A percentile compares a stretch with the other conserved stretches of the same genome.
phyloP scores from a whole-genome alignment of 768 basidiomycete genomes.

The Nidularia sp. region DNA sequence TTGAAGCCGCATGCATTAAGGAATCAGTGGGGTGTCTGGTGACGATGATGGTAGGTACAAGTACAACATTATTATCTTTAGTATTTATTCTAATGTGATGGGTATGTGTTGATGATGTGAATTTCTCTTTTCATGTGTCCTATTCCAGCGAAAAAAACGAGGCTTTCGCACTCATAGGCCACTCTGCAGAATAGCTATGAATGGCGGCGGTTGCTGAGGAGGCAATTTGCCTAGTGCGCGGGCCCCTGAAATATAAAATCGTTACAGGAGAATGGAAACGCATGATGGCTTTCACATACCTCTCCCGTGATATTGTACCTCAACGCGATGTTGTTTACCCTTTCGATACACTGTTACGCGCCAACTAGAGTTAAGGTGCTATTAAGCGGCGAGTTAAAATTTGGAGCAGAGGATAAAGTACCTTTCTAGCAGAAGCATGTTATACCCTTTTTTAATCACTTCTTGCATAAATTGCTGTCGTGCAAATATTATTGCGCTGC shows the following conservation, averaged over 20 bases:
- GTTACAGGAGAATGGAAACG: conserved; percentile 3
- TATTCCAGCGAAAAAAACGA: too few species aligned
- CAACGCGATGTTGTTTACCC: conserved; percentile 58
- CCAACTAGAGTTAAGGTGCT: conserved; percentile 44
- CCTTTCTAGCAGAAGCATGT: conserved; percentile 68
- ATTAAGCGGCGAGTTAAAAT: conserved; percentile 3
- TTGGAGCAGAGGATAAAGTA: conserved; percentile 16
- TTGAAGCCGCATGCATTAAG: too few species aligned
- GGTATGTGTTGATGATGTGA: too few species aligned
- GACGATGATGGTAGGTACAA: too few species aligned
- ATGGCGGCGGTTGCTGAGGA: conserved; percentile 52
- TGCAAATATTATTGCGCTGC: conserved; percentile 56
- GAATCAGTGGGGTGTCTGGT: too few species aligned
- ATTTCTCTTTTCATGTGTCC: too few species aligned
- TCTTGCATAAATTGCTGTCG: conserved; percentile 60
- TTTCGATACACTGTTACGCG: conserved; percentile 59
- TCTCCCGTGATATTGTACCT: conserved; percentile 66
- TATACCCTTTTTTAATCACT: conserved; percentile 51
- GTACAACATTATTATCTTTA: too few species aligned
- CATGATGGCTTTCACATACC: conserved; percentile 28
- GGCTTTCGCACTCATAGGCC: neutral
- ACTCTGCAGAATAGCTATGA: conserved; percentile 56
- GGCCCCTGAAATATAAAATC: conserved; percentile 36
- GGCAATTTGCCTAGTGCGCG: conserved; percentile 45
- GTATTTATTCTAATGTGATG: too few species aligned